Percentiles rank a stretch among this genome's conserved stretches.
Evolutionary conservation across 176 grass and related monocot species (phyloP).

Genomic region (Hordeum marinum): DNA sequence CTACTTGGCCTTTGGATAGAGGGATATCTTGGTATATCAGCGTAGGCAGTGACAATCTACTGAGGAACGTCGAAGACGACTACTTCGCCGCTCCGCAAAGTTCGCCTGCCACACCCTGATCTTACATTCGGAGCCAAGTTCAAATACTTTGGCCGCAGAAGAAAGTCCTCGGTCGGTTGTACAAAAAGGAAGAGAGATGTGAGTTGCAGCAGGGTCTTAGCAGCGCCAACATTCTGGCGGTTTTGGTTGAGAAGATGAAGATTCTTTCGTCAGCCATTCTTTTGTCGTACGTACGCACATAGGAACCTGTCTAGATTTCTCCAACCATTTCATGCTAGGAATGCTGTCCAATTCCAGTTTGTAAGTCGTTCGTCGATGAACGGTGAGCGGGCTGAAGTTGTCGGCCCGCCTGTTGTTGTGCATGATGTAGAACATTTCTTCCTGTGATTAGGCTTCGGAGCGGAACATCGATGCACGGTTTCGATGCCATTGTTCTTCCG

Average conservation of each 20-base stretch:
- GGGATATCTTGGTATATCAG: conserved; percentile 92
- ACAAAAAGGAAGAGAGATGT: not conserved
- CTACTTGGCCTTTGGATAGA: conserved; percentile 56
- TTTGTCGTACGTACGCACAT: conserved; percentile 46
- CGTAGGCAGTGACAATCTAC: conserved; percentile 57
- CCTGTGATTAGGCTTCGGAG: not conserved
- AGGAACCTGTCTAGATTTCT: conserved; percentile 35
- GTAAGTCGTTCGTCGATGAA: not conserved
- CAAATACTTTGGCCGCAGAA: not conserved
- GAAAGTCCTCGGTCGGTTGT: not conserved
- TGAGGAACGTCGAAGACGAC: conserved; percentile 88
- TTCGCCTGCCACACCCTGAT: conserved; percentile 34
- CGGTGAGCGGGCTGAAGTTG: not conserved
- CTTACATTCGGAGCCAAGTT: not conserved
- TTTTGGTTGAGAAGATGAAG: conserved; percentile 38
- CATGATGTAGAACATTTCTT: not conserved
- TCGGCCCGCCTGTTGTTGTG: not conserved
- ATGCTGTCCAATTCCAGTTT: not conserved
- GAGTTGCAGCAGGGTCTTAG: not conserved
- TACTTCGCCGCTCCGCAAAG: conserved; percentile 67
- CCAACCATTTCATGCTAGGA: not conserved
- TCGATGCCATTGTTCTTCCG: not conserved
- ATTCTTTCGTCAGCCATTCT: conserved; percentile 25
- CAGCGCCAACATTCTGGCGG: conserved; percentile 28
- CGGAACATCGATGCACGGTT: not conserved